phyloP scores from a whole-genome alignment of 2,329 filamentous ascomycete genomes.

The Xylaria sp. region DNA sequence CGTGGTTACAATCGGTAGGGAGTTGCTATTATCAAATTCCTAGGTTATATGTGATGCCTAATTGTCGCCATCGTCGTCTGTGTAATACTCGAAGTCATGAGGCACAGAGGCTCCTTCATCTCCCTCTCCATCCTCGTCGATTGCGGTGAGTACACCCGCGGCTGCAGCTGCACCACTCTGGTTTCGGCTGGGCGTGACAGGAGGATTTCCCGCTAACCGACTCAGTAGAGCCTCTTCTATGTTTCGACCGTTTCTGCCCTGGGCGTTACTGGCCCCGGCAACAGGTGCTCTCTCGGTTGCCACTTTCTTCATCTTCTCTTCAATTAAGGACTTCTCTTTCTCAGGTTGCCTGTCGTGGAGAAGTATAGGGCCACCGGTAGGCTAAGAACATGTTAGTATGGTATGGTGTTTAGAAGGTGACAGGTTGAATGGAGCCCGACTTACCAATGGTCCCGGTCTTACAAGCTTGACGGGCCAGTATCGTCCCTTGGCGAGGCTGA shows the following conservation, averaged over 20 bases:
- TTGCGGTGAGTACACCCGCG: slow-evolving; percentile 83
- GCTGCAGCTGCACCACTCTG: slow-evolving; percentile 73
- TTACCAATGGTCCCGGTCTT: slow-evolving; percentile 66
- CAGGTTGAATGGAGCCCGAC: slow-evolving; percentile 42
- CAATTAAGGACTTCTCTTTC: slow-evolving; percentile 82
- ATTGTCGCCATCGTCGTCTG: slow-evolving; percentile 69
- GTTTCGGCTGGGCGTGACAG: slow-evolving; percentile 40
- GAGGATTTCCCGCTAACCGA: slow-evolving; percentile 44
- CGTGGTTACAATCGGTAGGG: neutral
- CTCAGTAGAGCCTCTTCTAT: slow-evolving; percentile 51
- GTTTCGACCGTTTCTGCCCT: slow-evolving; percentile 44
- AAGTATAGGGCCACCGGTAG: slow-evolving; percentile 93
- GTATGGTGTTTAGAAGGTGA: slow-evolving; percentile 41
- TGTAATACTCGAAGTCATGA: slow-evolving; percentile 81
- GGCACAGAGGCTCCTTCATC: slow-evolving; percentile 78
- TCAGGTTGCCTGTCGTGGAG: slow-evolving; percentile 84
- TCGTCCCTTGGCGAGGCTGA: slow-evolving; percentile 88
- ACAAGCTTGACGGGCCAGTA: slow-evolving; percentile 85
- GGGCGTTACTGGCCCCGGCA: slow-evolving; percentile 51
- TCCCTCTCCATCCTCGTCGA: slow-evolving; percentile 84
- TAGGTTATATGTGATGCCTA: neutral
- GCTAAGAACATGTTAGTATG: slow-evolving; percentile 66
- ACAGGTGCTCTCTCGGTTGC: slow-evolving; percentile 71
- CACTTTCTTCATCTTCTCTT: slow-evolving; percentile 91
- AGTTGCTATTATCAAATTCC: no score